Conservation (phyloP, 495 filamentous ascomycete species). For the Lophium mytilinum region DNA sequence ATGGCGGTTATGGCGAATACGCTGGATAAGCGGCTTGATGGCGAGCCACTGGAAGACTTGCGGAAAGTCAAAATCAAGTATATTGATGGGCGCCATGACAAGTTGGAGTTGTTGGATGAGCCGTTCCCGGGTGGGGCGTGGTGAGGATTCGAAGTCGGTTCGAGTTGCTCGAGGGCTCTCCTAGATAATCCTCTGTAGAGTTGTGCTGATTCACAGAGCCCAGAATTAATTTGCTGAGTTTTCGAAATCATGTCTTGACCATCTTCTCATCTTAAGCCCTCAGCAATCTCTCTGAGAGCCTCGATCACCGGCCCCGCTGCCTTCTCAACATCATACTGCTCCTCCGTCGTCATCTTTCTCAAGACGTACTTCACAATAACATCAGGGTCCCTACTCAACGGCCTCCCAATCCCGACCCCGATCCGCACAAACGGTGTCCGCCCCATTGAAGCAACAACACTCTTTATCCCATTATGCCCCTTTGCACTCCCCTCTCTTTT, state of each 20-base stretch:
- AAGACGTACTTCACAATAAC: constrained; percentile 63
- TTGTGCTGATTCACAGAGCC: too few species aligned
- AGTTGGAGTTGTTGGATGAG: background rate
- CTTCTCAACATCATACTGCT: constrained; percentile 42
- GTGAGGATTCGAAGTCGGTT: background rate
- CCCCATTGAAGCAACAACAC: constrained; percentile 45
- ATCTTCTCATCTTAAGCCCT: constrained; percentile 13
- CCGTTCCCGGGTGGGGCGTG: background rate
- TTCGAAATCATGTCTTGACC: too few species aligned
- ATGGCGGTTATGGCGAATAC: background rate
- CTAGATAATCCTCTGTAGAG: too few species aligned
- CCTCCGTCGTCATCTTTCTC: constrained; percentile 47
- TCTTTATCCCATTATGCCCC: constrained; percentile 78
- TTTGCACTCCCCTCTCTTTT: constrained; percentile 48
- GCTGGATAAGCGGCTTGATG: background rate
- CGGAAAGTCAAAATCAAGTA: background rate
- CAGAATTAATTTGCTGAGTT: too few species aligned
- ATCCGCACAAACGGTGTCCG: constrained; percentile 45
- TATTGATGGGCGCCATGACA: background rate
- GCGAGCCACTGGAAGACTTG: background rate
- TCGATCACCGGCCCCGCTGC: constrained; percentile 45
- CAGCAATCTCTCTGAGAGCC: constrained; percentile 42
- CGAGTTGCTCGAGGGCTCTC: too few species aligned
- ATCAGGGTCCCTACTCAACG: constrained; percentile 45
- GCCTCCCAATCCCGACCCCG: constrained; percentile 67